Base-by-base conservation (phyloP, 176 grass and related monocot genomes). In the Triticum timopheevii region DNA sequence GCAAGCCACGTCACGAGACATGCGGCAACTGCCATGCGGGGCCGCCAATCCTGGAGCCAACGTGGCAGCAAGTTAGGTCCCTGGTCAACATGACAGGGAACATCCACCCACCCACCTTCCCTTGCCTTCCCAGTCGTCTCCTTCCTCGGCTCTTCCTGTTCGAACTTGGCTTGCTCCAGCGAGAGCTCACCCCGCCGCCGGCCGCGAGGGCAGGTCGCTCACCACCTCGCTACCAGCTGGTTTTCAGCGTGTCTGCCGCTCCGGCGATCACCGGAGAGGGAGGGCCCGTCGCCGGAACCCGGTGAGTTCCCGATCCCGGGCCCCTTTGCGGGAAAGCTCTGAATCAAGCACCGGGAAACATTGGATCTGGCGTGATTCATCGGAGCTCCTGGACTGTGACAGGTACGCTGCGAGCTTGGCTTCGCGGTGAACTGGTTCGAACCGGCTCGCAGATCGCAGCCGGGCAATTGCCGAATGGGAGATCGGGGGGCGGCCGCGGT, bases 381-480 rank as follows among this genome's bases (percentile, higher is more conserved):
- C 17, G 39, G 28, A 62, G 30, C 23, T 83, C 31, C 54, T 6
- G 87, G 27, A 38, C 63, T 20, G 52, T 36, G 66, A 34, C 0
- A 25, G 30, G 35, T 1, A 3, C 8, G 25, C 8, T 31, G 27
- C 49, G 36, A 70, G 19, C 25, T 83, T 47, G 25, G 33, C 42
- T 68, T 39, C 2, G 49, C 20, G 1, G 20, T 15, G 76, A 84
- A 63, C 52, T 42, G 50, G 77, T 62, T 49, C n/a, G 13, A 63
- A 38, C 50, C 13, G 73, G 82, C 69, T 73, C 28, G 49, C 40
- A 16, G 8, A 27, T 24, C 71, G 76, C 76, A 2, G 17, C 65
- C 1, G 47, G 61, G 65, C 9, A 22, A 65, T 15, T 85, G 61
- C 88, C 54, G 83, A 34, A 90, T 90, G 88, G 90, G 86, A 86